Conservation (phyloP, 352 stramenopile species). For the Halophytophthora polymorphica region DNA sequence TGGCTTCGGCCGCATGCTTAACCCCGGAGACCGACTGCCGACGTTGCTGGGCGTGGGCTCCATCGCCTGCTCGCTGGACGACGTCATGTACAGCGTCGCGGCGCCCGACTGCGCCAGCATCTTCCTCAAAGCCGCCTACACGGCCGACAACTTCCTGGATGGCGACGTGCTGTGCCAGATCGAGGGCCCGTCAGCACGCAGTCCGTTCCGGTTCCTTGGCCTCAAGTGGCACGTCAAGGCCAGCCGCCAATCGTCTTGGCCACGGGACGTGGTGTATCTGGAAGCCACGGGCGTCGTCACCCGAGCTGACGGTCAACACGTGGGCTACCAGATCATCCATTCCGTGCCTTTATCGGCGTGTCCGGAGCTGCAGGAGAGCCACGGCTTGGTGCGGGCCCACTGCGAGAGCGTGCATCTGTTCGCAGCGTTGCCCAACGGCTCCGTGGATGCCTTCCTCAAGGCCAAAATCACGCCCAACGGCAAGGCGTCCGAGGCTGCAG, state of each 20-base stretch:
- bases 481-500: conserved; percentile 23
- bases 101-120: conserved; percentile 53
- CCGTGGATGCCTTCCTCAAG: conserved; percentile 41
- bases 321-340: conserved; percentile 69
- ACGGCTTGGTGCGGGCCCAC: conserved; percentile 29
- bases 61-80: conserved; percentile 42
- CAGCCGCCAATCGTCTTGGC: conserved; percentile 36
- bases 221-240: conserved; percentile 71
- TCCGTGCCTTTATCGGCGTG: conserved; percentile 44
- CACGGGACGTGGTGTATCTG: conserved; percentile 62
- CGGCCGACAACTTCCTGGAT: conserved; percentile 48
- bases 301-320: conserved; percentile 38
- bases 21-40: conserved; percentile 15
- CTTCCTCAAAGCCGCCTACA: conserved; percentile 47
- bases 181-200: conserved; percentile 43
- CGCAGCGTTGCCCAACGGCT: conserved; percentile 23
- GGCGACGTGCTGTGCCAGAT: conserved; percentile 56
- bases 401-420: conserved; percentile 48
- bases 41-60: conserved; percentile 40
- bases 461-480: conserved; percentile 28
- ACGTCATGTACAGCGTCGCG: conserved; percentile 59
- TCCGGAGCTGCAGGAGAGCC: conserved; percentile 31
- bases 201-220: conserved; percentile 63
- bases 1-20: not conserved
- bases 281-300: conserved; percentile 62